Percentiles rank a stretch among this genome's conserved stretches.
Evolutionary conservation across 2,329 filamentous ascomycete species (phyloP).

Genomic region (Paraconiothyrium brasiliense): DNA sequence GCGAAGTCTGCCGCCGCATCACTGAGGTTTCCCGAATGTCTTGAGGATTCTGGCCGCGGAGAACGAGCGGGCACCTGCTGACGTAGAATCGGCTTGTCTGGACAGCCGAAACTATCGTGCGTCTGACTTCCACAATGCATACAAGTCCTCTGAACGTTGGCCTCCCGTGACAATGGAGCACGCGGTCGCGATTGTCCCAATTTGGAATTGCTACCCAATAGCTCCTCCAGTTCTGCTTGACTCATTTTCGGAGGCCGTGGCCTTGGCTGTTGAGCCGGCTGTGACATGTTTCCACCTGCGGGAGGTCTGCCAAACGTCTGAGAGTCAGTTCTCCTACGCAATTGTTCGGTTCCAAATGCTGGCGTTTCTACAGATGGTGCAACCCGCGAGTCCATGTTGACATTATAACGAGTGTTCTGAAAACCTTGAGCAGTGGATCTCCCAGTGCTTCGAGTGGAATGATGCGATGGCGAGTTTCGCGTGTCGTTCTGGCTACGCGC

Average conservation of each 20-base stretch:
- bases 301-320: conserved; percentile 15
- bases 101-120: conserved; percentile 37
- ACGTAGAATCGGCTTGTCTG: conserved; percentile 37
- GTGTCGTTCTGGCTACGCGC: conserved; percentile 32
- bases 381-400: conserved; percentile 43
- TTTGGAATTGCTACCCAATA: conserved; percentile 30
- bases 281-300: conserved; percentile 6
- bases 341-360: conserved; percentile 34
- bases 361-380: conserved; percentile 33
- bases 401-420: conserved; percentile 32
- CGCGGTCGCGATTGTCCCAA: conserved; percentile 26
- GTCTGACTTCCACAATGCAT: conserved; percentile 41
- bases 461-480: conserved; percentile 19
- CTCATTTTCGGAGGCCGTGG: conserved; percentile 34
- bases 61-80: conserved; percentile 11
- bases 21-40: conserved; percentile 24
- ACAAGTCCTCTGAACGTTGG: conserved; percentile 36
- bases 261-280: conserved; percentile 13
- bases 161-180: conserved; percentile 35
- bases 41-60: conserved; percentile 11
- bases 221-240: conserved; percentile 38
- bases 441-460: background rate
- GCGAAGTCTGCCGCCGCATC: conserved; percentile 41
- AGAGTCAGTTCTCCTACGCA: conserved; percentile 40
- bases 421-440: background rate